phyloP scores from a whole-genome alignment of 1,284 basidiomycete species.

The Trichosporon sp. region DNA sequence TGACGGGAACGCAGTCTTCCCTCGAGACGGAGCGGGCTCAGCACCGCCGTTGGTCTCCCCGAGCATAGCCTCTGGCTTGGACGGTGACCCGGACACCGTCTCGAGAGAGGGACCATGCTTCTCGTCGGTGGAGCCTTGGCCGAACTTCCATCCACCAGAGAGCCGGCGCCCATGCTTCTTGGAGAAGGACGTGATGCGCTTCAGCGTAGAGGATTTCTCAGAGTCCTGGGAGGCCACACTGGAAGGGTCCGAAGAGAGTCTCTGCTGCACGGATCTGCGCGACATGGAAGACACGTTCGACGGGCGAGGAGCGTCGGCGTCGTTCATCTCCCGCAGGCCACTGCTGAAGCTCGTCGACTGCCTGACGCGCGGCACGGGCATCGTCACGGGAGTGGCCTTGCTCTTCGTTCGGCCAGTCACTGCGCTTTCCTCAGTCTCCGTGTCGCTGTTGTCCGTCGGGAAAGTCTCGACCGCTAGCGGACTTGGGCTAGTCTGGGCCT shows the following conservation, averaged over 20 bases:
- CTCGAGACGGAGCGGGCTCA: background rate
- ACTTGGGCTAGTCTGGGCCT: slow-evolving; percentile 1
- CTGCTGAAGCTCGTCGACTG: slow-evolving; percentile 1
- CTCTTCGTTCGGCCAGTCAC: background rate
- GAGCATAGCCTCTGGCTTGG: slow-evolving; percentile 20
- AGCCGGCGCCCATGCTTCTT: slow-evolving; percentile 41
- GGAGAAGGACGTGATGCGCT: slow-evolving; percentile 34
- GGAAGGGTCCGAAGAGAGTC: background rate
- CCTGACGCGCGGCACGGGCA: background rate
- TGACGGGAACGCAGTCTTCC: background rate
- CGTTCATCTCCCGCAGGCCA: background rate
- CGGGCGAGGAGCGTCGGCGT: background rate
- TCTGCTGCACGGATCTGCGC: background rate
- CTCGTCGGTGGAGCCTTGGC: background rate
- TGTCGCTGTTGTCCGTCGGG: slow-evolving; percentile 19
- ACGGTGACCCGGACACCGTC: slow-evolving; percentile 36
- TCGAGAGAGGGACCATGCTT: slow-evolving; percentile 16
- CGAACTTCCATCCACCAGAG: slow-evolving; percentile 44
- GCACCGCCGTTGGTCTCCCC: background rate
- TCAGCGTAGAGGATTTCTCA: slow-evolving; percentile 23
- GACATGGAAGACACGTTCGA: slow-evolving; percentile 1
- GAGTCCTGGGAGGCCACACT: background rate
- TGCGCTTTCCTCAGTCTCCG: slow-evolving; percentile 24
- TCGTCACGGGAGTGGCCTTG: background rate
- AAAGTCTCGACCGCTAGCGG: background rate